These are phyloP conservation scores for Yarrowia divulgata DNA, from an alignment of 805 yeast genomes.

Conservation along the genomic window DNA sequence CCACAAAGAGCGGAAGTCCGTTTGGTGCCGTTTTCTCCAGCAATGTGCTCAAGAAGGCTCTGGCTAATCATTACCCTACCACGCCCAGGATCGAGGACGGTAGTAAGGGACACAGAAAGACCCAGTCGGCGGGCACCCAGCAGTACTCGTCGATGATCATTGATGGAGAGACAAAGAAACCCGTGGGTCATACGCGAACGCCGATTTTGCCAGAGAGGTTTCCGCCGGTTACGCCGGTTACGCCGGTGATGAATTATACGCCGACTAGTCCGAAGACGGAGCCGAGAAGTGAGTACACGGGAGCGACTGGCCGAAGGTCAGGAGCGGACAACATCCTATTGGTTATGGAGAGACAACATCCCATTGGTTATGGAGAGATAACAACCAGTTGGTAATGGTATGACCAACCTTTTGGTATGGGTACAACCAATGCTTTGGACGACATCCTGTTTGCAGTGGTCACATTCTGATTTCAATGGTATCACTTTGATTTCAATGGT, in stretches of 20 bases:
- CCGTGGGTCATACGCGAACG: background rate
- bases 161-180: background rate
- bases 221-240: background rate
- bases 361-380: no score
- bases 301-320: background rate
- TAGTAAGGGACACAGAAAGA: background rate
- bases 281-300: conserved; percentile 16
- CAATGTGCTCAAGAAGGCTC: background rate
- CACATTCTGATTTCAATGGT: no score
- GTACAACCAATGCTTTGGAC: no score
- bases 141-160: conserved; percentile 22
- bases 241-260: background rate
- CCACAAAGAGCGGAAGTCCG: background rate
- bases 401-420: no score
- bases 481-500: no score
- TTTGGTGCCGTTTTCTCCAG: background rate
- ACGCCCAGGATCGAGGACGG: background rate
- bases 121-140: background rate
- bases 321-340: background rate
- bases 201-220: background rate
- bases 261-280: conserved; percentile 5
- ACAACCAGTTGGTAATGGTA: no score
- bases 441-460: no score
- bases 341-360: no score
- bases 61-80: background rate